These are phyloP conservation scores for Bidens hawaiensis DNA, from an alignment of 140 eudicot species.

Conservation along the genomic window DNA sequence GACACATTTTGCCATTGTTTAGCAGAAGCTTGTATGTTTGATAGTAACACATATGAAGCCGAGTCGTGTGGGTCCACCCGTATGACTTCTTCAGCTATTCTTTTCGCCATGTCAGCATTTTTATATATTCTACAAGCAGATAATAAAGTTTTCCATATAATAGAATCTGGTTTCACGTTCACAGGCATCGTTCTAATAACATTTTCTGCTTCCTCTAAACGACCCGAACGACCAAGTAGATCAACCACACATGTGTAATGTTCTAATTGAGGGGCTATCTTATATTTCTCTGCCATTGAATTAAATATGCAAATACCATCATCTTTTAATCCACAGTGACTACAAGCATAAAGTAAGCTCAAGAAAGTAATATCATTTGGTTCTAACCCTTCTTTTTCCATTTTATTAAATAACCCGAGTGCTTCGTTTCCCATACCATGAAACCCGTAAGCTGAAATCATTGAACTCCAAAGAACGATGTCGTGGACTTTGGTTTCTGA, in stretches of 20 bases:
- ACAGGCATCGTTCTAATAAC: slow-evolving; percentile 65
- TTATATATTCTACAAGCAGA: slow-evolving; percentile 79
- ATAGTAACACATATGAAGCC: slow-evolving; percentile 71
- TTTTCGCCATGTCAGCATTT: slow-evolving; percentile 66
- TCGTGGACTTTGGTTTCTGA: slow-evolving; percentile 44
- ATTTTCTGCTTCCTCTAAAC: slow-evolving; percentile 70
- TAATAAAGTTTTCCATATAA: slow-evolving; percentile 79
- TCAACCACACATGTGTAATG: slow-evolving; percentile 88
- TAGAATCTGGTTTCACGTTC: slow-evolving; percentile 47
- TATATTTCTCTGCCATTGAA: slow-evolving; percentile 54
- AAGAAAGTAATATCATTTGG: slow-evolving; percentile 73
- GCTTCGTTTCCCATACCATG: slow-evolving; percentile 86
- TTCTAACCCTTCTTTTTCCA: slow-evolving; percentile 60
- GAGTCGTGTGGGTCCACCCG: slow-evolving; percentile 65
- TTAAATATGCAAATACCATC: slow-evolving; percentile 53
- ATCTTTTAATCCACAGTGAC: slow-evolving; percentile 84
- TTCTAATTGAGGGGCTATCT: slow-evolving; percentile 51
- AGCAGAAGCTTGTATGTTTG: slow-evolving; percentile 74
- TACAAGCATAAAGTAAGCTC: slow-evolving; percentile 85
- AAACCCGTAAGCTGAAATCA: slow-evolving; percentile 81
- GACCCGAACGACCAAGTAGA: slow-evolving; percentile 77
- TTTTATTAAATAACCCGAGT: slow-evolving; percentile 43
- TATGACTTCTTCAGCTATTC: slow-evolving; percentile 66
- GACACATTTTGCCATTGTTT: slow-evolving; percentile 71
- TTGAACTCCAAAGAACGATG: slow-evolving; percentile 62